Conservation (phyloP, 75 land plant species). For the Cupressus sempervirens region DNA sequence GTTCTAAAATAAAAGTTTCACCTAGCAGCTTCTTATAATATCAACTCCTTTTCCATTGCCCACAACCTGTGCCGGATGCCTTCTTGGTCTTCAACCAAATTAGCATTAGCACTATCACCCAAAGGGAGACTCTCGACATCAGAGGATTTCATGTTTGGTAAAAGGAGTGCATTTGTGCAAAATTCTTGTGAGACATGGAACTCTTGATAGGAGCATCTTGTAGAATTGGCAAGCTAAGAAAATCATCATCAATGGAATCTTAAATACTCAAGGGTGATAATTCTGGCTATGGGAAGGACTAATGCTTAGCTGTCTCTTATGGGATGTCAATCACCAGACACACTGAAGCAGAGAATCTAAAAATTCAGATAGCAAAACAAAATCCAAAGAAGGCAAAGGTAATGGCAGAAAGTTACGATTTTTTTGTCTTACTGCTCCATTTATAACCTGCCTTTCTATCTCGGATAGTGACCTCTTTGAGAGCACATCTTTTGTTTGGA, state of each 20-base stretch:
- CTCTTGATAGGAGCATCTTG: background rate
- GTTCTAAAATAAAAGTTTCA: no score
- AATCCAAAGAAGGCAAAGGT: conserved; percentile 3
- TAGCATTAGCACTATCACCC: background rate
- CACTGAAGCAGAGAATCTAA: background rate
- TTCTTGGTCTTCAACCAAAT: conserved; percentile 16
- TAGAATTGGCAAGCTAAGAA: conserved; percentile 7
- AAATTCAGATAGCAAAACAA: background rate
- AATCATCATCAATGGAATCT: background rate
- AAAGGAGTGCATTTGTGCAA: background rate
- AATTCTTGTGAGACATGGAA: background rate
- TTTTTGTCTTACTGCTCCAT: background rate
- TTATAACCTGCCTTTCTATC: conserved; percentile 2
- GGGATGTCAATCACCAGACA: background rate
- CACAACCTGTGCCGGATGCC: conserved; percentile 33
- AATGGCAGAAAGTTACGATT: background rate
- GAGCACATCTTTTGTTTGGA: background rate
- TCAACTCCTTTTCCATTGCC: no score
- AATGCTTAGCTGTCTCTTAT: conserved; percentile 3
- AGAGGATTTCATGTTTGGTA: conserved; percentile 3
- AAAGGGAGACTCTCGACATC: background rate
- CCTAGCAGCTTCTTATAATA: no score
- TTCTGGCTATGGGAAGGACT: conserved; percentile 5
- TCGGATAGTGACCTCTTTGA: background rate
- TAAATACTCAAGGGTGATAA: background rate